Evolutionary conservation across 345 rosid species (phyloP).

Genomic region (Dipteronia sinensis): DNA sequence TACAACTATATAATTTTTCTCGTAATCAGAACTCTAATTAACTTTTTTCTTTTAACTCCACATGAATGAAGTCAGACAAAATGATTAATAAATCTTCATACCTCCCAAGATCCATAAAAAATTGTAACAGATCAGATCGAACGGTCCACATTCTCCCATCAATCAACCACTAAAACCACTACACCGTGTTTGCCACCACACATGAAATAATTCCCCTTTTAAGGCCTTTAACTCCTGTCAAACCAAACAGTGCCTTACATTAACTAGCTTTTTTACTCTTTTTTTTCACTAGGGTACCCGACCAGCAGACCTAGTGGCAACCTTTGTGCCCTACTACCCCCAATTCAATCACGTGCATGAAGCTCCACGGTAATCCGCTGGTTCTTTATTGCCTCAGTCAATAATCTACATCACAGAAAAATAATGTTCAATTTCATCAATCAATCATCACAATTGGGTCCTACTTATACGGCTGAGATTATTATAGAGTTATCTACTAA

Average conservation of each 20-base stretch:
- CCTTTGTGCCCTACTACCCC: neutral
- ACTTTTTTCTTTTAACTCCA: neutral
- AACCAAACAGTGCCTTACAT: neutral
- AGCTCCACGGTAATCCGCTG: constrained; percentile 15
- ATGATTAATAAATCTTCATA: neutral
- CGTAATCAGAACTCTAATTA: neutral
- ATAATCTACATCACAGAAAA: neutral
- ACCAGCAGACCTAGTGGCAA: constrained; percentile 12
- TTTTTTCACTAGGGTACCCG: neutral
- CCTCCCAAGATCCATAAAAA: neutral
- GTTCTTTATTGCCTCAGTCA: neutral
- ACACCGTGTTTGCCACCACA: neutral
- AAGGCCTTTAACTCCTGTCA: neutral
- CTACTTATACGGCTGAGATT: constrained; percentile 22
- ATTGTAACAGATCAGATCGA: neutral
- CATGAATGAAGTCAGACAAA: neutral
- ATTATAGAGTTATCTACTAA: neutral
- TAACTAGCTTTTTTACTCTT: neutral
- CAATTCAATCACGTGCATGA: constrained; percentile 11
- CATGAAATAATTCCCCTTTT: neutral
- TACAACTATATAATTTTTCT: neutral
- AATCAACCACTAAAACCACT: neutral
- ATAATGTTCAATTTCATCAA: neutral
- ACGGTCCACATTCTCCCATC: neutral
- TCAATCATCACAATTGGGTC: constrained; percentile 4